Evolutionary conservation across 495 filamentous ascomycete genomes (phyloP), one percentile per base, ranked within the genome.

Genomic region (Cladorrhinum samala): DNA sequence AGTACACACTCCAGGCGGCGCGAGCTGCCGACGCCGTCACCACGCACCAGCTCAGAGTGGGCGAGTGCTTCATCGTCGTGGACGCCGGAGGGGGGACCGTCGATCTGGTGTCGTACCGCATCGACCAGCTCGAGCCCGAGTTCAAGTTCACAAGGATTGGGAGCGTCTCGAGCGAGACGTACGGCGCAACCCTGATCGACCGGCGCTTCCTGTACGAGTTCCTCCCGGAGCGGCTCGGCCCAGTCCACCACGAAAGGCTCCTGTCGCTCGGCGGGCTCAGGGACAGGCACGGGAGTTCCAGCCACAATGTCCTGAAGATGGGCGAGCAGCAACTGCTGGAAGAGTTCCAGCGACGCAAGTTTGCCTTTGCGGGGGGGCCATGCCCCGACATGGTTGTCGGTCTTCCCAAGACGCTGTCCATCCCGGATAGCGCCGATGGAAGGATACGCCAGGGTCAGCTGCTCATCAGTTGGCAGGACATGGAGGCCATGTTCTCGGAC

Each of bases 41-140:
- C 20, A 38, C 14, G 36, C 41, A 41, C 14, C 39, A 46, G 19
- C 39, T 54, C 40, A 33, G 27, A 33, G 27, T 6, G 27, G 46
- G 54, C 9, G 50, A 56, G 21, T 60, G 58, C 37, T 60, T 60
- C 24, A 27, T 60, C 2, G 50, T 60, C 1, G 54, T 60, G 1
- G 58, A 60, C 36, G 58, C 58, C 20, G 58, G 58, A 1, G 58
- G 58, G 8, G 58, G 58, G 17, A 60, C 58, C 18, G 57, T 59
- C 6, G 52, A 59, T 30, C 36, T 59, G 8, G 47, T 39, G 3
- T 55, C 56, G 2, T 59, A 59, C 37, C 38, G 30, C 38, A 47
- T 52, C 40, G 48, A 55, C 24, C 14, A 52, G 23, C 30, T 52
- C 6, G 1, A 21, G 2, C 53, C 57, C 6, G 27, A 33, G 19